phyloP scores from a whole-genome alignment of 148 eudicot species.

The Dysphania ambrosioides region DNA sequence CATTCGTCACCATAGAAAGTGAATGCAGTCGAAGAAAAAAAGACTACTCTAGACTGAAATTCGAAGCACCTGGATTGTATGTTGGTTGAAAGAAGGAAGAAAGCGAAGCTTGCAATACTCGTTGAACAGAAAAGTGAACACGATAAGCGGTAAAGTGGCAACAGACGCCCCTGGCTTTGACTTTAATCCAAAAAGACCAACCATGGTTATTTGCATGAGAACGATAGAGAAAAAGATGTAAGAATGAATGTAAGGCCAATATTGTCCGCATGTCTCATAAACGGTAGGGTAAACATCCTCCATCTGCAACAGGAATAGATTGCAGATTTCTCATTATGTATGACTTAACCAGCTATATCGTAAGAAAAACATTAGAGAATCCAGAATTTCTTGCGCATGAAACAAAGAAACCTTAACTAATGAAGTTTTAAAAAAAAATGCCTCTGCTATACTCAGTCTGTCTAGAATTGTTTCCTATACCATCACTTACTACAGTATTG shows the following conservation, averaged over 20 bases:
- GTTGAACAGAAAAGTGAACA: constrained; percentile 65
- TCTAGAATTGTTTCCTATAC: too few relatives aligned
- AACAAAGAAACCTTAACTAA: too few relatives aligned
- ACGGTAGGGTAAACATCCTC: constrained; percentile 72
- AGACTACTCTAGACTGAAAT: neutral
- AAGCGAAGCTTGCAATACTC: constrained; percentile 92
- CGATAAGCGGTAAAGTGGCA: constrained; percentile 67
- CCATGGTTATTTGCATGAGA: constrained; percentile 84
- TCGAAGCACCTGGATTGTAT: constrained; percentile 56
- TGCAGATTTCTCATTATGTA: neutral
- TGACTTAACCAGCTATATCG: neutral
- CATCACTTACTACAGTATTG: too few relatives aligned
- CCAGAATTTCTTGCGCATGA: too few relatives aligned
- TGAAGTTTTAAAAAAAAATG: too few relatives aligned
- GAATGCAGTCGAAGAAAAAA: neutral
- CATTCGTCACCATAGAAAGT: neutral
- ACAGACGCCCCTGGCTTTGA: constrained; percentile 80
- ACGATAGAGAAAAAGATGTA: constrained; percentile 65
- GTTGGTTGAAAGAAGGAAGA: constrained; percentile 61
- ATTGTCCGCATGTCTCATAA: constrained; percentile 86
- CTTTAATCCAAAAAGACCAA: constrained; percentile 90
- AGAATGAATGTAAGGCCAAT: constrained; percentile 83
- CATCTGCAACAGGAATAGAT: constrained; percentile 50
- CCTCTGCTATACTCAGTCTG: too few relatives aligned
- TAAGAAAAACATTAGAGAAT: neutral